Evolutionary conservation across 768 basidiomycete species (phyloP).

Genomic region (Roridomyces roridus): DNA sequence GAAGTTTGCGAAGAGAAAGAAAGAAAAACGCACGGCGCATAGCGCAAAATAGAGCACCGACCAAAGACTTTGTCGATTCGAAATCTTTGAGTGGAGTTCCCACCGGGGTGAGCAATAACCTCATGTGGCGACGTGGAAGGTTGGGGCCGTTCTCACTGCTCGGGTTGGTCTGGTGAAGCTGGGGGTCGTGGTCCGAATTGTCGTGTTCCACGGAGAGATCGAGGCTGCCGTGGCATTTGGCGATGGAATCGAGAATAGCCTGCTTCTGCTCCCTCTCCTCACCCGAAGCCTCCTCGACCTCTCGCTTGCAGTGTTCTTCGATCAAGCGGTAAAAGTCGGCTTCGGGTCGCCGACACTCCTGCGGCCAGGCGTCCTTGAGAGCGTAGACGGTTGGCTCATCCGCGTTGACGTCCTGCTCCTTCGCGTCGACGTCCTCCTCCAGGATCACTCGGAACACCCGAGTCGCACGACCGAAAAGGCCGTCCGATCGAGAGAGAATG

Average conservation of each 20-base stretch:
- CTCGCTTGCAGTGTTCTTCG: neutral
- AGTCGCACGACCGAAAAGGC: conserved; percentile 13
- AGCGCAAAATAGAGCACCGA: neutral
- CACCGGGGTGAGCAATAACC: conserved; percentile 5
- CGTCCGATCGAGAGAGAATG: neutral
- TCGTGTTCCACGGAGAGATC: neutral
- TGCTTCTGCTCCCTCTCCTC: no score
- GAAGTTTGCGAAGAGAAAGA: neutral
- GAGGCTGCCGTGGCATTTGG: neutral
- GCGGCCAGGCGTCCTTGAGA: conserved; percentile 5
- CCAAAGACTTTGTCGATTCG: neutral
- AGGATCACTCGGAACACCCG: conserved; percentile 7
- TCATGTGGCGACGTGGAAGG: conserved; percentile 1
- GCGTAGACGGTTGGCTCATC: conserved; percentile 1
- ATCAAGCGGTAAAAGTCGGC: conserved; percentile 7
- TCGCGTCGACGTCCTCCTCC: neutral
- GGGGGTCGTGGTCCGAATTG: neutral
- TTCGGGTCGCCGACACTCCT: conserved; percentile 5
- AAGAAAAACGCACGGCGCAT: neutral
- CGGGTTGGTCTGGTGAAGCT: neutral
- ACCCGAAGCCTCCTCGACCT: no score
- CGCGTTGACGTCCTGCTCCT: no score
- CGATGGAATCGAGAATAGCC: neutral
- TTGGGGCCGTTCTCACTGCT: neutral
- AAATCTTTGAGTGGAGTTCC: neutral